phyloP scores from a whole-genome alignment of 352 stramenopile species.

The Aphanomyces astaci region DNA sequence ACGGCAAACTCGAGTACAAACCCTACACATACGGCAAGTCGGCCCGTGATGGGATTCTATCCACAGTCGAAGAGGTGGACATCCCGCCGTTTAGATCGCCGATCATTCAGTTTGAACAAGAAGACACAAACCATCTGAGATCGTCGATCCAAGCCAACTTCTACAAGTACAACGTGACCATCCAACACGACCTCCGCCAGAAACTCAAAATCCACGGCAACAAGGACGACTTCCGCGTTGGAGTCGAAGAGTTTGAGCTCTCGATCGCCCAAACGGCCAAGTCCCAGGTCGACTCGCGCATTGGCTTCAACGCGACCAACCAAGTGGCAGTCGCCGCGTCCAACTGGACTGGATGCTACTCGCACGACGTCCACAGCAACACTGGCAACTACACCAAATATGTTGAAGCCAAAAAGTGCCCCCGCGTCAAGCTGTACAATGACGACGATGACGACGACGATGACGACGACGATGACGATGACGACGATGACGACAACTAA shows the following conservation, averaged over 20 bases:
- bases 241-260: slow-evolving; percentile 28
- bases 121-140: too few species aligned
- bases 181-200: slow-evolving; percentile 40
- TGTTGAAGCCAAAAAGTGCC: not conserved
- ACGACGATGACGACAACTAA: not conserved
- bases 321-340: slow-evolving; percentile 23
- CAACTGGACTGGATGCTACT: slow-evolving; percentile 33
- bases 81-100: slow-evolving; percentile 29
- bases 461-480: not conserved
- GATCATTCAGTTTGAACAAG: not conserved
- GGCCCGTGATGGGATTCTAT: not conserved
- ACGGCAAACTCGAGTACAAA: slow-evolving; percentile 40
- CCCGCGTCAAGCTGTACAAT: not conserved
- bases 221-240: slow-evolving; percentile 26
- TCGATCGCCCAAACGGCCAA: slow-evolving; percentile 28
- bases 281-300: slow-evolving; percentile 30
- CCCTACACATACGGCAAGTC: slow-evolving; percentile 9
- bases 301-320: slow-evolving; percentile 37
- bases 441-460: not conserved
- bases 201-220: slow-evolving; percentile 14
- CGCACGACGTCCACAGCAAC: slow-evolving; percentile 24
- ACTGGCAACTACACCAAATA: slow-evolving; percentile 28
- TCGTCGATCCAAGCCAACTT: not conserved
- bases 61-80: slow-evolving; percentile 24
- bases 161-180: slow-evolving; percentile 28